A percentile compares a stretch with the other conserved stretches of the same genome.
These are phyloP conservation scores for Exserohilum turcica DNA, from an alignment of 2,329 filamentous ascomycete species.

Conservation along the genomic window DNA sequence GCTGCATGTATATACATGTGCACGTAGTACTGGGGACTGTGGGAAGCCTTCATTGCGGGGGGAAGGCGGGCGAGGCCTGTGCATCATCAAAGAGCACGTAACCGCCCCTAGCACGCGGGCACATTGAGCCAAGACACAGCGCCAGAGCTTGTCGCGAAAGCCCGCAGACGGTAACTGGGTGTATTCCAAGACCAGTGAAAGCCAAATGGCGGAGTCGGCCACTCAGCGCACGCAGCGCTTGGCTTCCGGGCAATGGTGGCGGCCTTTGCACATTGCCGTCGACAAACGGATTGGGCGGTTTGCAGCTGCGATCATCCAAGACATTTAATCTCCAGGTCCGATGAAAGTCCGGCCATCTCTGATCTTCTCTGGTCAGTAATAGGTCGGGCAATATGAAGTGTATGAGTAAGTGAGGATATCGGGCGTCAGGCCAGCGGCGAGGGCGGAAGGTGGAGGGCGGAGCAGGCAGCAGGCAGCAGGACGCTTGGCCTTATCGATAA, in stretches of 20 bases:
- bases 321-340: too few species aligned
- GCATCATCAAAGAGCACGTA: slow-evolving; percentile 8
- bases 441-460: background rate
- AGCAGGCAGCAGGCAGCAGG: background rate
- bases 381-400: slow-evolving; percentile 8
- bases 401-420: slow-evolving; percentile 10
- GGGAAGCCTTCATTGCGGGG: slow-evolving; percentile 4
- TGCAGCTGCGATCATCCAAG: background rate
- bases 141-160: slow-evolving; percentile 1
- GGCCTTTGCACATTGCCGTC: slow-evolving; percentile 1
- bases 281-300: background rate
- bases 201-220: background rate
- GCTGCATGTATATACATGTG: background rate
- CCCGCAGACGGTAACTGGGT: background rate
- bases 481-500: slow-evolving; percentile 45
- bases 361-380: slow-evolving; percentile 6
- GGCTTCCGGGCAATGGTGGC: background rate
- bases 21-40: background rate
- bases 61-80: slow-evolving; percentile 11
- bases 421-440: slow-evolving; percentile 9
- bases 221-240: background rate
- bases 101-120: slow-evolving; percentile 18
- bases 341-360: background rate
- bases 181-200: background rate
- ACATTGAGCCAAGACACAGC: slow-evolving; percentile 2